phyloP scores from a whole-genome alignment of 768 basidiomycete genomes.

The Leccinum imitatum region DNA sequence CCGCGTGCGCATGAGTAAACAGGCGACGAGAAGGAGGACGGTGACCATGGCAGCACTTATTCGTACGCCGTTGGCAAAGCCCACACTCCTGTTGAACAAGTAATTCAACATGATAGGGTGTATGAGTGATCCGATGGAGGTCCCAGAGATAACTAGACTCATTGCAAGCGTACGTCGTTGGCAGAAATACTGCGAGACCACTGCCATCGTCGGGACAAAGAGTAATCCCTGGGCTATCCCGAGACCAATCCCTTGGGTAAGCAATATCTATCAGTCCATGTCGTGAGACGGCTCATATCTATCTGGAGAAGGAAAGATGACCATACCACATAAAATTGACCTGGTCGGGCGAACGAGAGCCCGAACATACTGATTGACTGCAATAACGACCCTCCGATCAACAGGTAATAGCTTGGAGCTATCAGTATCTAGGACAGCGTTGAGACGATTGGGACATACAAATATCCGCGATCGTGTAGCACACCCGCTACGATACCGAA shows the following conservation, averaged over 20 bases:
- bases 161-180: slow-evolving; percentile 41
- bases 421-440: neutral
- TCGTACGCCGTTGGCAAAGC: neutral
- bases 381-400: slow-evolving; percentile 42
- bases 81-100: slow-evolving; percentile 9
- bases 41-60: slow-evolving; percentile 28
- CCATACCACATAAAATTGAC: slow-evolving; percentile 39
- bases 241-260: slow-evolving; percentile 45
- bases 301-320: neutral
- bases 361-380: neutral
- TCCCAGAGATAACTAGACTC: slow-evolving; percentile 40
- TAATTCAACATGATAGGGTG: slow-evolving; percentile 29
- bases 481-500: slow-evolving; percentile 42
- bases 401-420: slow-evolving; percentile 39
- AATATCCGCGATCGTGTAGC: slow-evolving; percentile 54
- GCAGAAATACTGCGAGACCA: slow-evolving; percentile 30
- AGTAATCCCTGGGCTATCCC: slow-evolving; percentile 47
- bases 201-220: slow-evolving; percentile 44
- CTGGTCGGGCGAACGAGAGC: neutral
- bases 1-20: neutral
- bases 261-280: slow-evolving; percentile 39
- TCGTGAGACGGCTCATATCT: neutral
- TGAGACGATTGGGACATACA: slow-evolving; percentile 27
- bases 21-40: slow-evolving; percentile 34
- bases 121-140: slow-evolving; percentile 25